These are phyloP conservation scores for Lichtheimia hyalospora DNA, from an alignment of 371 early-diverging fungal genomes.

Conservation along the genomic window DNA sequence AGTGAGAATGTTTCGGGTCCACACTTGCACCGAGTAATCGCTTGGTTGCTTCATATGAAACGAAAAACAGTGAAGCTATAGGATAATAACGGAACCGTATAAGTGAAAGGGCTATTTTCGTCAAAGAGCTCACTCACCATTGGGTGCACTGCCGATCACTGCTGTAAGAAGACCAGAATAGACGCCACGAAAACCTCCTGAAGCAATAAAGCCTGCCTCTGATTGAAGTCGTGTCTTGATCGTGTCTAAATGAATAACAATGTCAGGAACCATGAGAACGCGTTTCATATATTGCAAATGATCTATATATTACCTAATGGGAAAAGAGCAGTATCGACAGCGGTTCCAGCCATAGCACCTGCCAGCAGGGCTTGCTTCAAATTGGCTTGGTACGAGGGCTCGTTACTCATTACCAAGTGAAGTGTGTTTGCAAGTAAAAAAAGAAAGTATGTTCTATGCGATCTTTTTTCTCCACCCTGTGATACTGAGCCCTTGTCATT, in stretches of 20 bases:
- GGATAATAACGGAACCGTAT: neutral
- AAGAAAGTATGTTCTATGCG: neutral
- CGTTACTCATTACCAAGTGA: constrained; percentile 11
- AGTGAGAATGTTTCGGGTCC: constrained; percentile 53
- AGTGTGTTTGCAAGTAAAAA: neutral
- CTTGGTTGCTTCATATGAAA: constrained; percentile 88
- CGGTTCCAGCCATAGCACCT: constrained; percentile 83
- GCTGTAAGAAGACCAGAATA: constrained; percentile 92
- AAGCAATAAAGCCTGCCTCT: constrained; percentile 79
- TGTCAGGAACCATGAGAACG: too few relatives aligned
- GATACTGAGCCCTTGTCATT: neutral
- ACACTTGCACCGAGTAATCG: constrained; percentile 31
- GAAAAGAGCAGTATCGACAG: constrained; percentile 86
- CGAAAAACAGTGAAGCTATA: constrained; percentile 89
- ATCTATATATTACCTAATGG: constrained; percentile 60
- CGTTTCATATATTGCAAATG: too few relatives aligned
- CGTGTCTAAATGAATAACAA: constrained; percentile 63
- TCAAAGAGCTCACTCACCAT: constrained; percentile 51
- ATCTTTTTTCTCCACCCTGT: neutral
- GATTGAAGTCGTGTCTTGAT: constrained; percentile 93
- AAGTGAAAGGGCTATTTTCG: neutral
- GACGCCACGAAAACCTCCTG: constrained; percentile 91
- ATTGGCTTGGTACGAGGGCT: constrained; percentile 29
- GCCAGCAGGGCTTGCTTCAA: constrained; percentile 58
- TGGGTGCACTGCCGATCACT: constrained; percentile 91